Percentiles rank a stretch among this genome's conserved stretches.
Evolutionary conservation across 345 rosid species (phyloP).

Genomic region (Boechera stricta): DNA sequence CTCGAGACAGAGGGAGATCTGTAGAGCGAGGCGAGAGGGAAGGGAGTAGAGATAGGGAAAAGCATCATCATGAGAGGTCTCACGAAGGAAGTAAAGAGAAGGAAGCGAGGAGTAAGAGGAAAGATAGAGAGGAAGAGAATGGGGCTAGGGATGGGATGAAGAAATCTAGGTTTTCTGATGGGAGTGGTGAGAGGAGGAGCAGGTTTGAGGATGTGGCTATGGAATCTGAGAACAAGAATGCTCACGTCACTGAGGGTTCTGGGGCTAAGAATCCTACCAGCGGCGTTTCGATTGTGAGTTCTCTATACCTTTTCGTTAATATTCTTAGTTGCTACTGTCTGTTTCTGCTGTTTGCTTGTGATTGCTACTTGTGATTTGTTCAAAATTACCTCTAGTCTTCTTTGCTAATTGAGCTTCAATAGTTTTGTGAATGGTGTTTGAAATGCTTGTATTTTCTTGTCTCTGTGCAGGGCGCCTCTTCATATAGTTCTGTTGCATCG

Average conservation of each 20-base stretch:
- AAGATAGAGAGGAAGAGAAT: constrained; percentile 50
- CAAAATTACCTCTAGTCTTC: neutral
- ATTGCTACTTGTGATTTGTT: constrained; percentile 1
- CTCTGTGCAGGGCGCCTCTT: constrained; percentile 60
- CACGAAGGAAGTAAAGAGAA: constrained; percentile 37
- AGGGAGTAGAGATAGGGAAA: constrained; percentile 46
- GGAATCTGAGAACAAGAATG: constrained; percentile 31
- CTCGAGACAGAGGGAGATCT: constrained; percentile 47
- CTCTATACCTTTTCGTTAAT: neutral
- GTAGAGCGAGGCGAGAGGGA: constrained; percentile 42
- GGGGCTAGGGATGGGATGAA: constrained; percentile 50
- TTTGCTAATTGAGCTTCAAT: constrained; percentile 20
- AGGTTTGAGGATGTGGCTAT: constrained; percentile 57
- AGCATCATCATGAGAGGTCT: constrained; percentile 43
- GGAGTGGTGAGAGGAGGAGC: constrained; percentile 55
- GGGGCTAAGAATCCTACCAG: constrained; percentile 48
- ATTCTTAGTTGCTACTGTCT: constrained; percentile 1
- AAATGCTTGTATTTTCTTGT: constrained; percentile 6
- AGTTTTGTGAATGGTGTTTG: constrained; percentile 18
- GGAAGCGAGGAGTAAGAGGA: constrained; percentile 45
- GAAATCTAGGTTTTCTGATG: constrained; percentile 53
- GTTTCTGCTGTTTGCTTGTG: neutral
- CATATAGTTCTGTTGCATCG: constrained; percentile 48
- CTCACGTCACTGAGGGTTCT: constrained; percentile 35
- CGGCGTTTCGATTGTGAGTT: constrained; percentile 60